Evolutionary conservation across 805 yeast species (phyloP).

Genomic region (Candida namnaoensis): DNA sequence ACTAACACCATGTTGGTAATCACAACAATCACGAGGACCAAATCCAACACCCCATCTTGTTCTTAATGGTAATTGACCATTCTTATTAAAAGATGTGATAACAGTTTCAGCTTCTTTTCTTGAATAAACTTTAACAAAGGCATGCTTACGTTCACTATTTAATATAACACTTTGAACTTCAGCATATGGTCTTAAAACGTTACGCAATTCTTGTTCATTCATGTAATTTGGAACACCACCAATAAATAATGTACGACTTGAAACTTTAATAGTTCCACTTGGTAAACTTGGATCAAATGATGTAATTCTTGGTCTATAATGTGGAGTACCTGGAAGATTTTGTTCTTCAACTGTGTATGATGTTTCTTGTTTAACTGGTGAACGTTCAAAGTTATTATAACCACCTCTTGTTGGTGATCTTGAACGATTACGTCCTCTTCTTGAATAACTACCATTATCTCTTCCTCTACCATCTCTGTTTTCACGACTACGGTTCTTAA

Average conservation of each 20-base stretch:
- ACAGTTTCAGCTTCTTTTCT: conserved; percentile 87
- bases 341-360: conserved; percentile 35
- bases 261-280: conserved; percentile 71
- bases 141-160: conserved; percentile 87
- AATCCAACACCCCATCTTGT: conserved; percentile 99
- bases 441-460: conserved; percentile 10
- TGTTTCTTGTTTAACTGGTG: conserved; percentile 22
- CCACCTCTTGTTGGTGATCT: conserved; percentile 19
- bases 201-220: conserved; percentile 66
- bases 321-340: conserved; percentile 64
- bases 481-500: conserved; percentile 15
- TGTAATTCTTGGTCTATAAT: conserved; percentile 68
- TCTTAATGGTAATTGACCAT: conserved; percentile 56
- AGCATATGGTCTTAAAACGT: conserved; percentile 73
- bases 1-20: conserved; percentile 84
- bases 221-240: conserved; percentile 87
- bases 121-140: conserved; percentile 89
- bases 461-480: conserved; percentile 5
- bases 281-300: conserved; percentile 66
- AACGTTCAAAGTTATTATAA: conserved; percentile 5
- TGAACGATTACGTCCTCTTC: conserved; percentile 16
- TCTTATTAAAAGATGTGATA: conserved; percentile 61
- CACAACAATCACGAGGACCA: conserved; percentile 98
- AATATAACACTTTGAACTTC: conserved; percentile 87
- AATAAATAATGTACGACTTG: conserved; percentile 83